Percentiles rank a stretch among this genome's conserved stretches.
Evolutionary conservation across 768 basidiomycete genomes (phyloP).

Genomic region (Botryobasidium botryosum): DNA sequence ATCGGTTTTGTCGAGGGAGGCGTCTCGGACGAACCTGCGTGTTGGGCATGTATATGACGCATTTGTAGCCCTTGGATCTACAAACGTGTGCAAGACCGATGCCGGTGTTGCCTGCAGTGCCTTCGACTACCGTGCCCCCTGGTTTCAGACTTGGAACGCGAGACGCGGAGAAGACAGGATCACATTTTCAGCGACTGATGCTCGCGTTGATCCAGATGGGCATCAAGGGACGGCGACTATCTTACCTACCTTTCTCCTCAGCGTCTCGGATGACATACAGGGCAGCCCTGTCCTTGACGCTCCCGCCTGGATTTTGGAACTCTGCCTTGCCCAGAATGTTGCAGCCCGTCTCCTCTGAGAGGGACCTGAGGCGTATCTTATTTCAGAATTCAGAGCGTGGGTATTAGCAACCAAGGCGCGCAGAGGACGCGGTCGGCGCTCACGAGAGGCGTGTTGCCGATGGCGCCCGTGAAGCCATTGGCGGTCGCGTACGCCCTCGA

Average conservation of each 20-base stretch:
- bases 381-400: conserved; percentile 4
- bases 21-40: conserved; percentile 40
- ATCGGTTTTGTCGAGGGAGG: neutral
- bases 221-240: conserved; percentile 11
- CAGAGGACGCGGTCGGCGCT: conserved; percentile 15
- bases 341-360: conserved; percentile 71
- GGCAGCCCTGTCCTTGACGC: conserved; percentile 94
- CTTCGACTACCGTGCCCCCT: conserved; percentile 95
- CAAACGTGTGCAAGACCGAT: conserved; percentile 94
- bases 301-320: conserved; percentile 96
- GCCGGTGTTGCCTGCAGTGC: conserved; percentile 96
- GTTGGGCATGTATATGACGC: conserved; percentile 98
- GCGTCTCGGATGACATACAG: conserved; percentile 76
- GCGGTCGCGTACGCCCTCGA: conserved; percentile 21
- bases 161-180: neutral
- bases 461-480: conserved; percentile 69
- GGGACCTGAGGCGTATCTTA: conserved; percentile 65
- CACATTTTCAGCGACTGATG: neutral
- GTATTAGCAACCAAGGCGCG: neutral
- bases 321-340: conserved; percentile 92
- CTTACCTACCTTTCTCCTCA: conserved; percentile 65
- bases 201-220: neutral
- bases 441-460: conserved; percentile 90
- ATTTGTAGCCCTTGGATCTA: conserved; percentile 81
- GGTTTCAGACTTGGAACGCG: conserved; percentile 43